Conservation (phyloP, 73 alveolate genomes). For the Paramecium tetraurelia region DNA sequence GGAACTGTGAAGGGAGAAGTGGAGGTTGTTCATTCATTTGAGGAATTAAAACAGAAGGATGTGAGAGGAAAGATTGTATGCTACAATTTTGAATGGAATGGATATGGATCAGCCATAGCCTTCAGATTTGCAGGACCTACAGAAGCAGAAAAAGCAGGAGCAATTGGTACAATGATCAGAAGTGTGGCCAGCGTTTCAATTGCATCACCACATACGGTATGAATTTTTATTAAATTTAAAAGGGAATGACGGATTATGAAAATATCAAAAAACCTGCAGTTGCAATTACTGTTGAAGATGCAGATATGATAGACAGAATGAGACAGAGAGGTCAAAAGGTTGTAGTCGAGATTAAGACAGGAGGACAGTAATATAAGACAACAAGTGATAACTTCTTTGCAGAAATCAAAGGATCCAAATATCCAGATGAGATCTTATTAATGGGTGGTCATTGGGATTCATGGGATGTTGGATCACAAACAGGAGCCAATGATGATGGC, state of each 20-base stretch:
- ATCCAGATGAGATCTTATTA: constrained; percentile 53
- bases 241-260: constrained; percentile 43
- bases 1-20: constrained; percentile 53
- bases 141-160: constrained; percentile 43
- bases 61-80: constrained; percentile 58
- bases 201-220: constrained; percentile 63
- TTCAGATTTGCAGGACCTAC: constrained; percentile 39
- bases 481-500: constrained; percentile 69
- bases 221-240: not conserved
- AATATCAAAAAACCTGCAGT: constrained; percentile 46
- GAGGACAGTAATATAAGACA: not conserved
- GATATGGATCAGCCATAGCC: constrained; percentile 2
- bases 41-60: constrained; percentile 27
- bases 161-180: constrained; percentile 48
- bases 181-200: constrained; percentile 47
- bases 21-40: constrained; percentile 55
- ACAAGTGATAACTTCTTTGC: constrained; percentile 46
- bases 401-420: constrained; percentile 48
- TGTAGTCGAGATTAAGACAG: not conserved
- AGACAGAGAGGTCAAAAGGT: constrained; percentile 35
- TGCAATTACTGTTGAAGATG: constrained; percentile 60
- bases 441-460: constrained; percentile 65
- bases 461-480: constrained; percentile 61
- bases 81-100: constrained; percentile 50
- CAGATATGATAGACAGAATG: constrained; percentile 62